phyloP scores from a whole-genome alignment of 2,329 filamentous ascomycete genomes.

The Epichloe uncinata region DNA sequence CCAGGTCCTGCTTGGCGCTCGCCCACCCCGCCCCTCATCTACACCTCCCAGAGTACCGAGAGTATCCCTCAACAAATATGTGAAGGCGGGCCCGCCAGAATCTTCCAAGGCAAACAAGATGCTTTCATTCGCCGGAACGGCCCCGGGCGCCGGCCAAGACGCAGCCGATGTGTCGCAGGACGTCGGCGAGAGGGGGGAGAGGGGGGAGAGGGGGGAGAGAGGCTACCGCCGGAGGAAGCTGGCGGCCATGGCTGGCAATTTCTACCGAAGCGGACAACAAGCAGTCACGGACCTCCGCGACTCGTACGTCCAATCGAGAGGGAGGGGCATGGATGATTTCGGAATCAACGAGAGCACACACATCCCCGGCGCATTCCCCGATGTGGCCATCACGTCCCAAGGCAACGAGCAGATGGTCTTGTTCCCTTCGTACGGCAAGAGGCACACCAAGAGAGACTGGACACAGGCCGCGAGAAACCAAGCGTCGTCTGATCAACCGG shows the following conservation, averaged over 20 bases:
- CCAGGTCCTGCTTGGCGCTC: constrained; percentile 29
- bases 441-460: constrained; percentile 43
- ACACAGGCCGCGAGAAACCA: constrained; percentile 16
- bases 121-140: constrained; percentile 13
- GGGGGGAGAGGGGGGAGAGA: constrained; percentile 12
- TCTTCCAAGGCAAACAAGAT: constrained; percentile 15
- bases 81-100: constrained; percentile 19
- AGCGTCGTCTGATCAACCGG: constrained; percentile 19
- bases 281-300: constrained; percentile 47
- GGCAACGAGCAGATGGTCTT: constrained; percentile 87
- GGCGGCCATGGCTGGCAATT: constrained; percentile 46
- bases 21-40: neutral
- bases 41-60: neutral
- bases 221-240: constrained; percentile 69
- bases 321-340: constrained; percentile 17
- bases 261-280: constrained; percentile 40
- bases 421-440: constrained; percentile 85
- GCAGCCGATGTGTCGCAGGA: constrained; percentile 14
- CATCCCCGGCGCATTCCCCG: constrained; percentile 68
- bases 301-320: constrained; percentile 42
- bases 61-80: constrained; percentile 18
- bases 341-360: constrained; percentile 20
- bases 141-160: constrained; percentile 16
- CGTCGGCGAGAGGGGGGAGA: constrained; percentile 12
- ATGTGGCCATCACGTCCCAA: constrained; percentile 65